Percentiles rank a stretch among this genome's conserved stretches.
Conservation (phyloP, 2,329 filamentous ascomycete genomes). For the Talaromyces sp. region DNA sequence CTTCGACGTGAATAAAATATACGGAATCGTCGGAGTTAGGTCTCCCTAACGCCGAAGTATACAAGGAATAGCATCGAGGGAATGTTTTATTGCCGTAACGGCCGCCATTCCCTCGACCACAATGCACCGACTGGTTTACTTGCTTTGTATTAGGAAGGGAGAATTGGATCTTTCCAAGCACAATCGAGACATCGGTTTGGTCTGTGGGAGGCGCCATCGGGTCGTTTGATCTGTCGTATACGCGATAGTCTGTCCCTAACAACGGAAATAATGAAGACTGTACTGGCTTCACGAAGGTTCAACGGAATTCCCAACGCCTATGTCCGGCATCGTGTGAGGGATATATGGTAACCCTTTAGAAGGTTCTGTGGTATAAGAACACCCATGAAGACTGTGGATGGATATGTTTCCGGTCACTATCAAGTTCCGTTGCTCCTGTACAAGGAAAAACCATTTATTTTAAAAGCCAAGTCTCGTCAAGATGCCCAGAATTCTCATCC, state of each 20-base stretch:
- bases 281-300: neutral
- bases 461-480: neutral
- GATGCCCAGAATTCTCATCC: slow-evolving; percentile 36
- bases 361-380: neutral
- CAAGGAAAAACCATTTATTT: neutral
- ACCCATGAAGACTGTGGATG: too few relatives aligned
- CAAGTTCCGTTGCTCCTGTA: neutral
- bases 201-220: neutral
- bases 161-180: neutral
- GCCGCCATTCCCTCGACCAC: neutral
- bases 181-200: neutral
- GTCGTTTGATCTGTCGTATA: neutral
- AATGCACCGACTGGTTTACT: neutral
- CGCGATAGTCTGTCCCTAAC: neutral
- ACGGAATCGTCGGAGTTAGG: neutral
- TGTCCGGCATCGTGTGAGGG: neutral
- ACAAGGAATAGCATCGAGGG: neutral
- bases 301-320: neutral
- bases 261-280: neutral
- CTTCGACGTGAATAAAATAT: neutral
- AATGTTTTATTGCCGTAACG: neutral
- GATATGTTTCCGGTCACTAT: neutral
- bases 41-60: neutral
- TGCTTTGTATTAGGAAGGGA: neutral
- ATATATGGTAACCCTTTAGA: neutral